Evolutionary conservation across 2,329 filamentous ascomycete species (phyloP).

Genomic region (Nakataea oryzae): DNA sequence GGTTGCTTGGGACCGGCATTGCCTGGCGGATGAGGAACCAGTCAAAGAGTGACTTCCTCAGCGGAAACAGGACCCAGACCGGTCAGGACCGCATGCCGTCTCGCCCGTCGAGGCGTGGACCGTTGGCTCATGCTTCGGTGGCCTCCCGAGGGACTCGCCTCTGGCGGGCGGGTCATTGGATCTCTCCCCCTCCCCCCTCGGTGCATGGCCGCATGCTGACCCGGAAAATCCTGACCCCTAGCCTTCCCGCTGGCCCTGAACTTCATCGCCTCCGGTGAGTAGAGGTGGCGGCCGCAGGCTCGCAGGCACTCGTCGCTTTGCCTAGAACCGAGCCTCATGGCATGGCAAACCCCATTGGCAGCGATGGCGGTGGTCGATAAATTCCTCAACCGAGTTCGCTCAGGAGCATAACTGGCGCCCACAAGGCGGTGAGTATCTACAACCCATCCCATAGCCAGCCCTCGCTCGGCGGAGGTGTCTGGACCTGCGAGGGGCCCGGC

Average conservation of each 20-base stretch:
- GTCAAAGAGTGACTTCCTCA: constrained; percentile 60
- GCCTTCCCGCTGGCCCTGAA: constrained; percentile 75
- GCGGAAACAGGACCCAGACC: constrained; percentile 73
- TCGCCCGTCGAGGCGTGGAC: background rate
- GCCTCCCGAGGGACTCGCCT: background rate
- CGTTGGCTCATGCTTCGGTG: background rate
- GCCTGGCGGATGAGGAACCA: constrained; percentile 51
- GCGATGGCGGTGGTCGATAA: background rate
- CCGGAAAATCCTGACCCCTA: constrained; percentile 21
- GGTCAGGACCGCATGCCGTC: constrained; percentile 41
- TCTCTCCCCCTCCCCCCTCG: background rate
- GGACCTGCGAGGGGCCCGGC: background rate
- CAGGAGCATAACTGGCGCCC: background rate
- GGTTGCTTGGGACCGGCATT: constrained; percentile 50
- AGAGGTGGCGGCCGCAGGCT: constrained; percentile 16
- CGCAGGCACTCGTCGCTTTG: background rate
- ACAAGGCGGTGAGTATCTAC: constrained; percentile 2
- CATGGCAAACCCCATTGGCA: background rate
- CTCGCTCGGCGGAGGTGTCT: background rate
- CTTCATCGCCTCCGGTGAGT: constrained; percentile 90
- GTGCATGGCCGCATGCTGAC: background rate
- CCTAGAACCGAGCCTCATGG: background rate
- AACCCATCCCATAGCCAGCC: background rate
- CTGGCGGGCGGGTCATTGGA: background rate
- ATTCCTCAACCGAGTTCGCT: background rate